Percentiles rank a stretch among this genome's conserved stretches.
These are phyloP conservation scores for Nicotiana tomentosiformis DNA, from an alignment of 257 asterid species.

Conservation along the genomic window DNA sequence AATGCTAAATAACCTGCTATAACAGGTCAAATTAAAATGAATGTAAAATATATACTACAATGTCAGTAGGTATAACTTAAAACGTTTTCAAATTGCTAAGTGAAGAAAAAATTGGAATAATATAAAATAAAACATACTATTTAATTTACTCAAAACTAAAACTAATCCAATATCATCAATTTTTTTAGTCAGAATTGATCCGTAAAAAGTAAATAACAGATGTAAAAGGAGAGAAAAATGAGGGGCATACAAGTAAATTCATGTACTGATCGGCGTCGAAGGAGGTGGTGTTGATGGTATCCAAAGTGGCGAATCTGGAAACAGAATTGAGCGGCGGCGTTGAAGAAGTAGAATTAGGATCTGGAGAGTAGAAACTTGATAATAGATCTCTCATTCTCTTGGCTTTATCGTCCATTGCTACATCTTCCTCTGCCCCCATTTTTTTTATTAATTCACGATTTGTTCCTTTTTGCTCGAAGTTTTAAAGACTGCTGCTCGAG, in stretches of 20 bases:
- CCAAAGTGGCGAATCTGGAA: slow-evolving; percentile 92
- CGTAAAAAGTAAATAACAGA: background rate
- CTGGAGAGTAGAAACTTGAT: slow-evolving; percentile 87
- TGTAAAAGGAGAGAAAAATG: background rate
- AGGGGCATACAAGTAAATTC: slow-evolving; percentile 79
- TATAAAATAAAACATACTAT: background rate
- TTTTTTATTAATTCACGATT: background rate
- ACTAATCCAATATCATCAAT: background rate
- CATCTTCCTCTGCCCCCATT: slow-evolving; percentile 61
- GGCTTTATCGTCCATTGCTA: slow-evolving; percentile 76
- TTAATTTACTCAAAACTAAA: background rate
- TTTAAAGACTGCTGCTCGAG: too few relatives aligned
- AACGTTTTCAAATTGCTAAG: background rate
- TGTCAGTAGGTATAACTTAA: too few relatives aligned
- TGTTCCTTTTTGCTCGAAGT: too few relatives aligned
- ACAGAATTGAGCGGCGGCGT: slow-evolving; percentile 33
- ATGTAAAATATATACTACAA: too few relatives aligned
- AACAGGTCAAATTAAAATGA: too few relatives aligned
- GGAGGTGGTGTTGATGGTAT: slow-evolving; percentile 77
- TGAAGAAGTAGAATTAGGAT: slow-evolving; percentile 43
- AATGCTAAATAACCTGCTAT: too few relatives aligned
- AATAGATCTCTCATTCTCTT: slow-evolving; percentile 95
- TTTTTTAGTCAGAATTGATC: background rate
- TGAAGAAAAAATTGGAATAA: background rate
- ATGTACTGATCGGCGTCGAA: slow-evolving; percentile 94